Evolutionary conservation across 1,139 yeast species (phyloP).

Genomic region (Nakaseomyces kungkrabaensis): DNA sequence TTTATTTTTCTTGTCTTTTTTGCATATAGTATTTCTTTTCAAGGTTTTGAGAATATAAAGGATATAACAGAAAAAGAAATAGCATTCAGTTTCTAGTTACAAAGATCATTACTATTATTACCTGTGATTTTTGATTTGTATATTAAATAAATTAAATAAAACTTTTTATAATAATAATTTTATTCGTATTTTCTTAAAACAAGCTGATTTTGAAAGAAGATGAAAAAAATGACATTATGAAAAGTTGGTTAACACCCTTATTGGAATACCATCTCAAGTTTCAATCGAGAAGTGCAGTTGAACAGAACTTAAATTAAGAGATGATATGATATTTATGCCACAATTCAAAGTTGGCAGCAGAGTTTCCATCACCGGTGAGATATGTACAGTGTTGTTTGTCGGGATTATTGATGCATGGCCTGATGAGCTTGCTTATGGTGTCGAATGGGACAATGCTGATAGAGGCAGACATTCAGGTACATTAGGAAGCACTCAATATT

Average conservation of each 20-base stretch:
- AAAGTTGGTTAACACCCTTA: no score
- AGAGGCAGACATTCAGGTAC: slow-evolving; percentile 51
- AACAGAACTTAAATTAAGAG: neutral
- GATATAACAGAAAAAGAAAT: neutral
- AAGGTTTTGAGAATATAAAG: no score
- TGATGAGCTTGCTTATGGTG: slow-evolving; percentile 47
- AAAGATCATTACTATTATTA: neutral
- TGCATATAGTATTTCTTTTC: neutral
- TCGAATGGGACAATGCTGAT: slow-evolving; percentile 71
- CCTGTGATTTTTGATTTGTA: slow-evolving; percentile 1
- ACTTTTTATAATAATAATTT: neutral
- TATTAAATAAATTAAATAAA: neutral
- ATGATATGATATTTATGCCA: slow-evolving; percentile 5
- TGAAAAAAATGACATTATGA: no score
- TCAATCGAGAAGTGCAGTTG: no score
- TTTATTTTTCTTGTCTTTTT: neutral
- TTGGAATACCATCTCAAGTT: no score
- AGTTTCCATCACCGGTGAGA: slow-evolving; percentile 37
- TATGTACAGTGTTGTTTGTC: slow-evolving; percentile 54
- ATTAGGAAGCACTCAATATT: slow-evolving; percentile 38
- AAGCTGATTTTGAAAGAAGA: no score
- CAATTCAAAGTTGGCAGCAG: slow-evolving; percentile 33
- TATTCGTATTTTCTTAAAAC: neutral
- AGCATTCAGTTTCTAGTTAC: neutral
- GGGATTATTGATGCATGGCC: slow-evolving; percentile 64